Percentiles rank a stretch among this genome's conserved stretches.
phyloP scores from a whole-genome alignment of 495 filamentous ascomycete genomes.

The Talaromyces borbonicus region DNA sequence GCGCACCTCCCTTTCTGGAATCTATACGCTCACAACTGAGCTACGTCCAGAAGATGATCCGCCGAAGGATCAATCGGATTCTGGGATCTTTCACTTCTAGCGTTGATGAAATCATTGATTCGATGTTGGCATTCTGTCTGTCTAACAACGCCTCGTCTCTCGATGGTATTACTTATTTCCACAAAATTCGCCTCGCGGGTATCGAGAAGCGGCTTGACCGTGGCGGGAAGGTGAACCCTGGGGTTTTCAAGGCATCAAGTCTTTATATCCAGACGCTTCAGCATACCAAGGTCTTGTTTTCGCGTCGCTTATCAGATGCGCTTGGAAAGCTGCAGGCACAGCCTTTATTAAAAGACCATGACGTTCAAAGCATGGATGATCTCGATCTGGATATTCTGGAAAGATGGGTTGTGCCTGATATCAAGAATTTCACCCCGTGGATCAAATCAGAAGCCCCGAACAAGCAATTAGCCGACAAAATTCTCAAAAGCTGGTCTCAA shows the following conservation, averaged over 20 bases:
- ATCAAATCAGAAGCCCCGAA: slow-evolving; percentile 76
- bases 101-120: slow-evolving; percentile 50
- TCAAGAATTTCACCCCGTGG: slow-evolving; percentile 81
- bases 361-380: slow-evolving; percentile 53
- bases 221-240: slow-evolving; percentile 19
- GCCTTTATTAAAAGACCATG: slow-evolving; percentile 58
- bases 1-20: slow-evolving; percentile 46
- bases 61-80: slow-evolving; percentile 56
- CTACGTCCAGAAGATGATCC: slow-evolving; percentile 48
- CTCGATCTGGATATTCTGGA: slow-evolving; percentile 74
- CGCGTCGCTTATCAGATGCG: slow-evolving; percentile 59
- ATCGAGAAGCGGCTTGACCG: slow-evolving; percentile 49
- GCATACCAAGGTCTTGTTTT: slow-evolving; percentile 65
- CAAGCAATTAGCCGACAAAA: slow-evolving; percentile 49
- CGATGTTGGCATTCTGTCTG: slow-evolving; percentile 73
- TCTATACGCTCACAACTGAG: slow-evolving; percentile 52
- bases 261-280: slow-evolving; percentile 70
- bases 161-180: slow-evolving; percentile 75
- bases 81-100: slow-evolving; percentile 44
- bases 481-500: slow-evolving; percentile 64
- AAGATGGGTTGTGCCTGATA: slow-evolving; percentile 74
- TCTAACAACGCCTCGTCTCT: slow-evolving; percentile 71
- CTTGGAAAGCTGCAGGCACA: slow-evolving; percentile 58
- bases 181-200: slow-evolving; percentile 58
- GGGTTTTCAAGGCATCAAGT: slow-evolving; percentile 51